Evolutionary conservation across 805 yeast genomes (phyloP).

Genomic region (Ogataea sp.): DNA sequence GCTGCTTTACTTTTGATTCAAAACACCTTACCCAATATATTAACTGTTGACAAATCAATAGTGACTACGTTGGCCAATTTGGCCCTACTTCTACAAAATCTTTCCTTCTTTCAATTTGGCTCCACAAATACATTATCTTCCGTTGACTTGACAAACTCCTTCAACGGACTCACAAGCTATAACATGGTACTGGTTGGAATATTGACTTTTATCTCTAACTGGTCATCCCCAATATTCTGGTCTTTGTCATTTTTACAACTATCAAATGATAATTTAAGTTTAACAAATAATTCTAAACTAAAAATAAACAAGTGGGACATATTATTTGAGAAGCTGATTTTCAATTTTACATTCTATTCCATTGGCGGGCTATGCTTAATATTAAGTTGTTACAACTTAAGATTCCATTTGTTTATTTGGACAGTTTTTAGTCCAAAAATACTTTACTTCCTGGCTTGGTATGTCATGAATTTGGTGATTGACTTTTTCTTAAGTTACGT

Average conservation of each 20-base stretch:
- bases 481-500: slow-evolving; percentile 23
- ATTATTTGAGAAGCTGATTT: slow-evolving; percentile 27
- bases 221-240: slow-evolving; percentile 84
- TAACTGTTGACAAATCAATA: slow-evolving; percentile 10
- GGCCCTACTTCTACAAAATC: slow-evolving; percentile 54
- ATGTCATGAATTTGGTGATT: slow-evolving; percentile 35
- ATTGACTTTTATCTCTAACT: slow-evolving; percentile 76
- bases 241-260: slow-evolving; percentile 34
- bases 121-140: slow-evolving; percentile 90
- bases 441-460: slow-evolving; percentile 76
- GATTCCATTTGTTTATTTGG: slow-evolving; percentile 93
- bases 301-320: slow-evolving; percentile 23
- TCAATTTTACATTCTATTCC: slow-evolving; percentile 47
- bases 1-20: slow-evolving; percentile 25
- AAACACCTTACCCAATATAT: slow-evolving; percentile 8
- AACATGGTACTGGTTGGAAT: slow-evolving; percentile 65
- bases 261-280: slow-evolving; percentile 4
- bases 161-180: slow-evolving; percentile 76
- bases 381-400: slow-evolving; percentile 60
- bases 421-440: slow-evolving; percentile 94
- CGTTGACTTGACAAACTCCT: slow-evolving; percentile 83
- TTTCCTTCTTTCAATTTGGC: slow-evolving; percentile 80
- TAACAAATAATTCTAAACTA: background rate
- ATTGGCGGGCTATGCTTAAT: slow-evolving; percentile 51
- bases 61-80: slow-evolving; percentile 18